Conservation (phyloP, 2,329 filamentous ascomycete species). For the Teratosphaeria epicoccoides region DNA sequence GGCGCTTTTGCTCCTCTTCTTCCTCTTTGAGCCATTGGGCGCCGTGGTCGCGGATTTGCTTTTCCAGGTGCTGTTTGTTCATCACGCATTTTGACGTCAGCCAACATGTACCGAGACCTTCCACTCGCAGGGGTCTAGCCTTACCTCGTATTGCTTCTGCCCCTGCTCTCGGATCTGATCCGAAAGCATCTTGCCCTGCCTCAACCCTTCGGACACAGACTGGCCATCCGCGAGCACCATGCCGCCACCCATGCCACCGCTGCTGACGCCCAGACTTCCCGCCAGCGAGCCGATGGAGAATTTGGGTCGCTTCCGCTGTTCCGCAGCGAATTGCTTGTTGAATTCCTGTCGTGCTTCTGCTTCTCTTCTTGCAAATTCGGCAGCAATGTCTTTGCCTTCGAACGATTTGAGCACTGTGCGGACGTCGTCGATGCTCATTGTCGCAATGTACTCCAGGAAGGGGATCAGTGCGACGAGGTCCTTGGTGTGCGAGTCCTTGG, state of each 20-base stretch:
- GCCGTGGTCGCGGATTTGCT: slow-evolving; percentile 84
- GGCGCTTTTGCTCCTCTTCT: slow-evolving; percentile 75
- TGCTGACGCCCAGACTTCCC: slow-evolving; percentile 64
- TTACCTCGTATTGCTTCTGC: slow-evolving; percentile 67
- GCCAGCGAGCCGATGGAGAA: slow-evolving; percentile 49
- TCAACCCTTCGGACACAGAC: slow-evolving; percentile 63
- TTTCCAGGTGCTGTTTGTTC: slow-evolving; percentile 62
- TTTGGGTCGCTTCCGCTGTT: slow-evolving; percentile 53
- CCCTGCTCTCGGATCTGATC: slow-evolving; percentile 89
- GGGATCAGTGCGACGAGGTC: slow-evolving; percentile 83
- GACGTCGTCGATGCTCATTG: slow-evolving; percentile 83
- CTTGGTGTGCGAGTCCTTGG: slow-evolving; percentile 53
- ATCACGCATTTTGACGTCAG: background rate
- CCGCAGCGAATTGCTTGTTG: slow-evolving; percentile 61
- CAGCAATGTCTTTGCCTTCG: slow-evolving; percentile 77
- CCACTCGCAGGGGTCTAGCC: background rate
- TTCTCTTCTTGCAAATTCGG: slow-evolving; percentile 82
- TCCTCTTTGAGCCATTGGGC: slow-evolving; percentile 95
- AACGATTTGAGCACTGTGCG: slow-evolving; percentile 47
- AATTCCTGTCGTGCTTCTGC: slow-evolving; percentile 76
- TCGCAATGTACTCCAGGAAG: slow-evolving; percentile 93
- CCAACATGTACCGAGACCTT: background rate
- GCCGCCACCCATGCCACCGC: slow-evolving; percentile 44
- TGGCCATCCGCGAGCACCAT: slow-evolving; percentile 41
- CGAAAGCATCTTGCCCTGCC: slow-evolving; percentile 92